Conservation (phyloP, 177 flowering plant species). For the Telopea speciosissima region DNA sequence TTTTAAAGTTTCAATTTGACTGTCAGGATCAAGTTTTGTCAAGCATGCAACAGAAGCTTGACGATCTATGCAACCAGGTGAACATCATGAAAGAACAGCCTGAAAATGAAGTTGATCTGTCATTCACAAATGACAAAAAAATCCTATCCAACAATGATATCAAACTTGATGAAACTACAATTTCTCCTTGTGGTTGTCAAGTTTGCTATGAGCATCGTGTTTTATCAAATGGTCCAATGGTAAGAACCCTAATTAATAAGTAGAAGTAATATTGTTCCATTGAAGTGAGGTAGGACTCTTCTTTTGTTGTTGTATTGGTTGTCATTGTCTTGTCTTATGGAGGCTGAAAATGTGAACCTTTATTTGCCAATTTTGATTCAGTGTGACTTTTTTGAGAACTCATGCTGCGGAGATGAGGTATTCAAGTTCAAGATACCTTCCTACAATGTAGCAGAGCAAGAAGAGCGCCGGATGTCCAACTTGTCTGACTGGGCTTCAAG, state of each 20-base stretch:
- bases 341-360: not conserved
- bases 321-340: not conserved
- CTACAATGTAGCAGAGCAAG: conserved; percentile 42
- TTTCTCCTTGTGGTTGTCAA: conserved; percentile 36
- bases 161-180: conserved; percentile 14
- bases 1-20: not conserved
- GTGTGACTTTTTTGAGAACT: conserved; percentile 24
- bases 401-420: conserved; percentile 31
- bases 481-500: conserved; percentile 87
- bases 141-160: conserved; percentile 8
- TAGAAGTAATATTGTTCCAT: not conserved
- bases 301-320: not conserved
- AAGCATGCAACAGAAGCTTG: conserved; percentile 88
- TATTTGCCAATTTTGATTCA: conserved; percentile 12
- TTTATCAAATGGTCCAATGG: conserved; percentile 21
- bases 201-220: conserved; percentile 24
- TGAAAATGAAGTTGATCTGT: conserved; percentile 13
- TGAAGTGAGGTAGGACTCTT: not conserved
- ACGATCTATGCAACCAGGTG: conserved; percentile 56
- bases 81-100: conserved; percentile 38
- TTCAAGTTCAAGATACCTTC: conserved; percentile 28
- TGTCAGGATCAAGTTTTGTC: conserved; percentile 66
- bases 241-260: conserved; percentile 11
- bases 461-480: conserved; percentile 92
- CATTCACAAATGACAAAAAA: conserved; percentile 21